Base-by-base conservation (phyloP, 2,329 filamentous ascomycete genomes). In the Apiospora marii region DNA sequence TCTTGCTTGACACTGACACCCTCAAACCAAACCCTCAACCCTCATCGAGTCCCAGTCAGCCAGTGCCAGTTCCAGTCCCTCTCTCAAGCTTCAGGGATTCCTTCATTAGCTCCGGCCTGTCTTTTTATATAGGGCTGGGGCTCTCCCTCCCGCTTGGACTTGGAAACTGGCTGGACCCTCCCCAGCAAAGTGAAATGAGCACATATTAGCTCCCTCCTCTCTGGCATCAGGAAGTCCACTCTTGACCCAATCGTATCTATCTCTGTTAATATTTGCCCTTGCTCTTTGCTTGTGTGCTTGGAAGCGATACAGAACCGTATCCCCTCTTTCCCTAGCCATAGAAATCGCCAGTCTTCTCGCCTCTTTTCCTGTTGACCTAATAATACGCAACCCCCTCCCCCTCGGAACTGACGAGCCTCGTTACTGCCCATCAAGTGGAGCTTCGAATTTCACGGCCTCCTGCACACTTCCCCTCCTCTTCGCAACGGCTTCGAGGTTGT, bases 81-180 rank as follows among this genome's bases (percentile, higher is more conserved):
- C 34, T 41, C 19, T 34, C 19, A 41, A 19, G 58, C 30, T 64
- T 64, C 58, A 64, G 58, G 58, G 58, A 64, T 64, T 37, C 58
- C 30, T 49, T 34, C 67, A 37, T 49, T 69, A 69, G 67, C 67
- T 69, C 67, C 67, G 48, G 44, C n/a, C 67, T 69, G 67, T 49
- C 67, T 49, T 69, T 69, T 68, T 73, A 73, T 73, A 71, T 73
- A 73, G 72, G 70, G 72, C 72, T 72, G 72, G 72, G 70, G 72
- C 68, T 70, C 68, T 70, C 48, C 72, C 71, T 73, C 67, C 70
- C 70, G 72, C 72, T 58, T 73, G 48, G 72, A 61, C 68, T 44
- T 49, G 71, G 67, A 69, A 64, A 64, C 58, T 64, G 58, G 10
- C 49, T 69, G 67, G 64, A 51, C 51, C 69, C 69, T 70, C 61